Percentiles rank a stretch among this genome's conserved stretches.
phyloP scores from a whole-genome alignment of 2,329 filamentous ascomycete species.

The Fusarium albosuccineum region DNA sequence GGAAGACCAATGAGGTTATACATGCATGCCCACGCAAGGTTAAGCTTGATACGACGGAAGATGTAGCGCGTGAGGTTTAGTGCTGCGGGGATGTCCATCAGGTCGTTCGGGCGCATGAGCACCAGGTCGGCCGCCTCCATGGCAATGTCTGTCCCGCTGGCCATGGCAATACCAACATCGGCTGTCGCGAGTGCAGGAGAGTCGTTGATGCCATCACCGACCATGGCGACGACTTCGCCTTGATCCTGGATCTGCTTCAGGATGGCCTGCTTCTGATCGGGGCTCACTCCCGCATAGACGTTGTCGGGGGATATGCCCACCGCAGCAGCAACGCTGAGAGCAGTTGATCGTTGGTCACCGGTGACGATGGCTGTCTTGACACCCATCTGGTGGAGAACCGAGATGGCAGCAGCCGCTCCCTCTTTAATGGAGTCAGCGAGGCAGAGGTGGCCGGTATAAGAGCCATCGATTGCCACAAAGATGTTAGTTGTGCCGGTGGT shows the following conservation, averaged over 20 bases:
- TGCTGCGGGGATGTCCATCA: constrained; percentile 92
- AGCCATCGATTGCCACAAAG: constrained; percentile 86
- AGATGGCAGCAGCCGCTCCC: constrained; percentile 82
- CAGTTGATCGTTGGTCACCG: constrained; percentile 88
- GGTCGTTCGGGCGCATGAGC: constrained; percentile 90
- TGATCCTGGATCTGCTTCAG: constrained; percentile 79
- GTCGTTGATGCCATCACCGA: constrained; percentile 98
- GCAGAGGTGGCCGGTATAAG: constrained; percentile 84
- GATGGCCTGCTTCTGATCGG: constrained; percentile 91
- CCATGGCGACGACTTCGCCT: constrained; percentile 91
- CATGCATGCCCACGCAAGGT: constrained; percentile 90
- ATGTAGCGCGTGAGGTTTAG: constrained; percentile 86
- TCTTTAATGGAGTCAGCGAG: constrained; percentile 94
- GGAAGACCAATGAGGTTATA: constrained; percentile 94
- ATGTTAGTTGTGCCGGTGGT: constrained; percentile 86
- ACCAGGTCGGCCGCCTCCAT: constrained; percentile 98
- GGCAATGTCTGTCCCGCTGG: constrained; percentile 93
- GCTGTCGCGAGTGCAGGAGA: constrained; percentile 94
- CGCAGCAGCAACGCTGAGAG: constrained; percentile 82
- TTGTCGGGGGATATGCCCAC: constrained; percentile 83
- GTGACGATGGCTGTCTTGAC: constrained; percentile 93
- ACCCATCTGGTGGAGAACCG: constrained; percentile 85
- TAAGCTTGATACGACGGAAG: constrained; percentile 93
- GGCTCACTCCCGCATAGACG: constrained; percentile 89
- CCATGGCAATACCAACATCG: constrained; percentile 92